phyloP scores from a whole-genome alignment of 495 filamentous ascomycete genomes.

The Neurospora tetrasperma region DNA sequence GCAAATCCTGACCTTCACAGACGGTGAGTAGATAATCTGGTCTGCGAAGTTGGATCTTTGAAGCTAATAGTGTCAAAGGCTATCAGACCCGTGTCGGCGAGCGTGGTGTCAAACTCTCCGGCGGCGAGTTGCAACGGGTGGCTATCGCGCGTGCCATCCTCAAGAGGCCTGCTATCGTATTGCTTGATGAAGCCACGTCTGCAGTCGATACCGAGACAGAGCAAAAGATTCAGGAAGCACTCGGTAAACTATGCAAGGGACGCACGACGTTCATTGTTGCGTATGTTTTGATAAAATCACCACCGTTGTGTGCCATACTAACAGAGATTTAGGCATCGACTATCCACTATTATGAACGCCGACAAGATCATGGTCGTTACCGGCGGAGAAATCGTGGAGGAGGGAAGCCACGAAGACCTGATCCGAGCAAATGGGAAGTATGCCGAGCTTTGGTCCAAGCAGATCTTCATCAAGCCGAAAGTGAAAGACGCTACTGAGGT shows the following conservation, averaged over 20 bases:
- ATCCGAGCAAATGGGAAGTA: constrained; percentile 47
- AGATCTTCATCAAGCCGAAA: constrained; percentile 43
- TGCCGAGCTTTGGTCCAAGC: constrained; percentile 52
- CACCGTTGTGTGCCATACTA: background rate
- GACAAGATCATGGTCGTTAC: constrained; percentile 57
- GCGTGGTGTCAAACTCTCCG: constrained; percentile 57
- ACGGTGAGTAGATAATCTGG: constrained; percentile 20
- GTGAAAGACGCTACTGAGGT: constrained; percentile 23
- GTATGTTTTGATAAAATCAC: constrained; percentile 28
- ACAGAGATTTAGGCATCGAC: constrained; percentile 41
- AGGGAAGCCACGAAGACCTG: constrained; percentile 54
- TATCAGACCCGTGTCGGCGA: constrained; percentile 55
- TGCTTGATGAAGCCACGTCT: constrained; percentile 48
- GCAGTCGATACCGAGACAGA: constrained; percentile 60
- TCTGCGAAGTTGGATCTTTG: background rate
- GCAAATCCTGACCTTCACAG: constrained; percentile 55
- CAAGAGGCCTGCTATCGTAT: constrained; percentile 44
- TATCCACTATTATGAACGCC: constrained; percentile 62
- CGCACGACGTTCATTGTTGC: constrained; percentile 56
- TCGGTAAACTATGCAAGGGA: constrained; percentile 44
- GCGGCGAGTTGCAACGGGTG: constrained; percentile 67
- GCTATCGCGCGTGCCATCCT: constrained; percentile 59
- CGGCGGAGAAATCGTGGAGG: constrained; percentile 53
- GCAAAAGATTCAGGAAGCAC: constrained; percentile 57
- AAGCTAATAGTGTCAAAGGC: constrained; percentile 18